Conservation (phyloP, 2,329 filamentous ascomycete species). For the Cucurbitaria berberidis region DNA sequence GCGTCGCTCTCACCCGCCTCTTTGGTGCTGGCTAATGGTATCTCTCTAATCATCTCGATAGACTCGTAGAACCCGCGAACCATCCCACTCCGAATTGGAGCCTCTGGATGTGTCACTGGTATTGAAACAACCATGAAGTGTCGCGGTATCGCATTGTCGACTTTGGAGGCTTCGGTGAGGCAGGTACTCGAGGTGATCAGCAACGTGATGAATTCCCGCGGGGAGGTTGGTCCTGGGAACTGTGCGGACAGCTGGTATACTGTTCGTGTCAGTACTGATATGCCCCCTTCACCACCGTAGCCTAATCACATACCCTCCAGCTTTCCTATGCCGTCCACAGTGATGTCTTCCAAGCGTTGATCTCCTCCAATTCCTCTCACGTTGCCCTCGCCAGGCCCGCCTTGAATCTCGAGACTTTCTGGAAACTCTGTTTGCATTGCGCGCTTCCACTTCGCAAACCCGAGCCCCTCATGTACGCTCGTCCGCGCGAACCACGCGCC, state of each 20-base stretch:
- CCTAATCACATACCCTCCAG: constrained; percentile 61
- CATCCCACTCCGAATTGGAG: constrained; percentile 72
- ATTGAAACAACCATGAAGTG: constrained; percentile 89
- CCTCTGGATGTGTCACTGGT: constrained; percentile 78
- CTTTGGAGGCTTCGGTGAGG: constrained; percentile 55
- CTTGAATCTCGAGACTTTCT: constrained; percentile 74
- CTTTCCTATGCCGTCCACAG: constrained; percentile 65
- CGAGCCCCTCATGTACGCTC: constrained; percentile 79
- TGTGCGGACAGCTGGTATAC: constrained; percentile 88
- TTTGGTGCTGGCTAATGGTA: constrained; percentile 60
- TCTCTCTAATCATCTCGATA: constrained; percentile 86
- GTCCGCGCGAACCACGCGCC: constrained; percentile 89
- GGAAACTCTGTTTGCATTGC: constrained; percentile 81
- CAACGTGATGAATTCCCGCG: constrained; percentile 85
- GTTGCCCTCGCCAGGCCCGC: constrained; percentile 72
- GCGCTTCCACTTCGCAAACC: constrained; percentile 77
- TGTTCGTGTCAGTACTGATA: constrained; percentile 36
- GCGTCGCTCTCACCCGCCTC: constrained; percentile 47
- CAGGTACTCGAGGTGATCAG: constrained; percentile 69
- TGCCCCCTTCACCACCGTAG: not conserved
- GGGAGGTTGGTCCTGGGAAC: constrained; percentile 86
- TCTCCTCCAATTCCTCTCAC: constrained; percentile 88
- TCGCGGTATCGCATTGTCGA: constrained; percentile 57
- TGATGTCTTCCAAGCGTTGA: constrained; percentile 69
- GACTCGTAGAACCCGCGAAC: constrained; percentile 89